These are phyloP conservation scores for Senecio squalidus DNA, from an alignment of 140 eudicot species.

Conservation along the genomic window DNA sequence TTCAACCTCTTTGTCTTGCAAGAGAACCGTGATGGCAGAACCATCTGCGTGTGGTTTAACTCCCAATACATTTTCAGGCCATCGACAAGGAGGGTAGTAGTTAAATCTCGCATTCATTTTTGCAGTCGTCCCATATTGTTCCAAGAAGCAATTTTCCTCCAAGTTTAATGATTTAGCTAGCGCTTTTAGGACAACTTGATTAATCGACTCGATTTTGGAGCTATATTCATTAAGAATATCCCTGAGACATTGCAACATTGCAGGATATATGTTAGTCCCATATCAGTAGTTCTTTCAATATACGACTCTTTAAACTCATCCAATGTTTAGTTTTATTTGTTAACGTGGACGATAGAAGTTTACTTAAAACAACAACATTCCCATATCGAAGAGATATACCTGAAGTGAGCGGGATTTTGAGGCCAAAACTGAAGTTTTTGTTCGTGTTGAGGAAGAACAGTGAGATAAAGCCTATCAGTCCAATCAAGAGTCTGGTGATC, in stretches of 20 bases:
- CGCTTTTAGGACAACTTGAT: slow-evolving; percentile 32
- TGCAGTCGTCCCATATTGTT: slow-evolving; percentile 43
- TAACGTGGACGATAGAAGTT: no score
- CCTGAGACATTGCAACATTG: slow-evolving; percentile 25
- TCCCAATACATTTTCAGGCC: slow-evolving; percentile 60
- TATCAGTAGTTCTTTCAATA: no score
- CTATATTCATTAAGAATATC: slow-evolving; percentile 42
- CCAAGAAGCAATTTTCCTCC: slow-evolving; percentile 48
- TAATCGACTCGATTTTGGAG: slow-evolving; percentile 24
- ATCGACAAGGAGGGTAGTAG: slow-evolving; percentile 61
- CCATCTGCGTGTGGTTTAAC: slow-evolving; percentile 59
- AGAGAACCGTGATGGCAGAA: slow-evolving; percentile 47
- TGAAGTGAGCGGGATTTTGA: slow-evolving; percentile 39
- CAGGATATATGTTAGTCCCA: background rate
- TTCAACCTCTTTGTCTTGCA: slow-evolving; percentile 61
- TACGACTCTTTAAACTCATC: no score
- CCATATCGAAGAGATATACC: no score
- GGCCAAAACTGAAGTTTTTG: slow-evolving; percentile 63
- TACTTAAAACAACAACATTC: no score
- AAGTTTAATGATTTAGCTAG: slow-evolving; percentile 47
- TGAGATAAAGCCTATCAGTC: slow-evolving; percentile 63
- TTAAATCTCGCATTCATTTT: slow-evolving; percentile 43
- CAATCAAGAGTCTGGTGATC: slow-evolving; percentile 59
- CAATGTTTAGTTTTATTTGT: no score
- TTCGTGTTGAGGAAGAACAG: slow-evolving; percentile 37